Conservation (phyloP, 306 rosid genomes). For the Sesbania bispinosa region DNA sequence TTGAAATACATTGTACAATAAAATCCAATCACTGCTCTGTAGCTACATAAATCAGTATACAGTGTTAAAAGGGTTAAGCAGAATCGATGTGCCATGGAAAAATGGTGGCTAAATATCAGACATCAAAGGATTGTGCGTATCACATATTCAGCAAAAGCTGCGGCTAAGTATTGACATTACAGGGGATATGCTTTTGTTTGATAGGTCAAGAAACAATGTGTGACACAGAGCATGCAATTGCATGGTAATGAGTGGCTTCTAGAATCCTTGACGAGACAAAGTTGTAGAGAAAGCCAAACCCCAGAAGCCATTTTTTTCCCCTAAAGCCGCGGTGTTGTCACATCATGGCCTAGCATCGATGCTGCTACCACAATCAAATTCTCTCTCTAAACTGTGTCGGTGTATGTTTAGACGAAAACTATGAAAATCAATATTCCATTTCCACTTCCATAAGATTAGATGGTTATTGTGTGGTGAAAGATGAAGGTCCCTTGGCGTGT, state of each 20-base stretch:
- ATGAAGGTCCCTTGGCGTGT: slow-evolving; percentile 85
- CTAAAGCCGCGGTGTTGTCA: slow-evolving; percentile 14
- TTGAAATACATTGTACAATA: slow-evolving; percentile 9
- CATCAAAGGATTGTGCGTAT: slow-evolving; percentile 28
- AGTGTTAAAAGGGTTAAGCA: background rate
- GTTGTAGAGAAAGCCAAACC: slow-evolving; percentile 20
- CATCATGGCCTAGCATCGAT: slow-evolving; percentile 22
- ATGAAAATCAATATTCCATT: slow-evolving; percentile 9
- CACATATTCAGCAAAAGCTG: slow-evolving; percentile 28
- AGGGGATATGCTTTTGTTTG: slow-evolving; percentile 1
- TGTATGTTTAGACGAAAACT: slow-evolving; percentile 23
- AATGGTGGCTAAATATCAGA: slow-evolving; percentile 21
- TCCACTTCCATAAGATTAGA: background rate
- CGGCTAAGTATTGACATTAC: slow-evolving; percentile 17
- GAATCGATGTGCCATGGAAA: slow-evolving; percentile 1
- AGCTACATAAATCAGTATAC: slow-evolving; percentile 9
- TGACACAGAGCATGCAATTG: slow-evolving; percentile 13
- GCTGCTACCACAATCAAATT: slow-evolving; percentile 6
- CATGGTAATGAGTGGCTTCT: slow-evolving; percentile 24
- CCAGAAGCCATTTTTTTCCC: background rate
- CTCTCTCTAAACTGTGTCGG: slow-evolving; percentile 22
- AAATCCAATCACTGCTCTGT: background rate
- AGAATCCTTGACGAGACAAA: slow-evolving; percentile 26
- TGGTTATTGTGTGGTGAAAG: slow-evolving; percentile 36
- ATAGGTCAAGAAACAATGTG: slow-evolving; percentile 22